Conservation (phyloP, 371 early-diverging fungal species). For the Mortierella sp. region DNA sequence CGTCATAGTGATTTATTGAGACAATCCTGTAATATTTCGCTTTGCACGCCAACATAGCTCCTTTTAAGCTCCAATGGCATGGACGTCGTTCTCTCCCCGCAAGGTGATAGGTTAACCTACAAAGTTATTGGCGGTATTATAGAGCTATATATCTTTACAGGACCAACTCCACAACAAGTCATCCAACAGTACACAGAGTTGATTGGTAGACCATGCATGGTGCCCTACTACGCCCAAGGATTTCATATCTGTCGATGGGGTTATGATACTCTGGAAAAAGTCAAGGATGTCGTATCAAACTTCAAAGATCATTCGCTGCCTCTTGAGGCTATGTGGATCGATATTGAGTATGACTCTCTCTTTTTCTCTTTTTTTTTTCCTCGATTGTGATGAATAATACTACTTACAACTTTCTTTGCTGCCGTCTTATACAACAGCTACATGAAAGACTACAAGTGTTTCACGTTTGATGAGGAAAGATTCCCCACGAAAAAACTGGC, state of each 20-base stretch:
- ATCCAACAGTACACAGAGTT: slow-evolving; percentile 72
- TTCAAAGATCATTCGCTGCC: slow-evolving; percentile 69
- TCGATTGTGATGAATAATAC: background rate
- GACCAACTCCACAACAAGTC: slow-evolving; percentile 71
- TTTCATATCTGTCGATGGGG: slow-evolving; percentile 83
- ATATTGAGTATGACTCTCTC: slow-evolving; percentile 64
- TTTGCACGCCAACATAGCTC: slow-evolving; percentile 2
- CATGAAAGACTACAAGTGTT: slow-evolving; percentile 67
- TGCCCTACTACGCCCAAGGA: slow-evolving; percentile 42
- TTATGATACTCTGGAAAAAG: slow-evolving; percentile 67
- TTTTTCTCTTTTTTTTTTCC: background rate
- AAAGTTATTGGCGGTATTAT: slow-evolving; percentile 74
- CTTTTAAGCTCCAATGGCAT: slow-evolving; percentile 77
- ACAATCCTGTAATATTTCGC: background rate
- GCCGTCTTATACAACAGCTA: slow-evolving; percentile 33
- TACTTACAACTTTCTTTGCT: too few species aligned
- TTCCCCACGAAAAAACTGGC: slow-evolving; percentile 57
- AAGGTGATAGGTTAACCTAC: slow-evolving; percentile 65
- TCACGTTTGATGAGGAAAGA: slow-evolving; percentile 60
- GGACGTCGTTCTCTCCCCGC: slow-evolving; percentile 66
- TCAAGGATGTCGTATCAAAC: slow-evolving; percentile 64
- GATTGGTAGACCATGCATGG: slow-evolving; percentile 70
- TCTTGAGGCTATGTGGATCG: slow-evolving; percentile 77
- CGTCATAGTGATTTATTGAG: background rate
- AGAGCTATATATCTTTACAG: slow-evolving; percentile 71